These are phyloP conservation scores for Canavalia ensiformis DNA, from an alignment of 306 rosid genomes.

Conservation along the genomic window DNA sequence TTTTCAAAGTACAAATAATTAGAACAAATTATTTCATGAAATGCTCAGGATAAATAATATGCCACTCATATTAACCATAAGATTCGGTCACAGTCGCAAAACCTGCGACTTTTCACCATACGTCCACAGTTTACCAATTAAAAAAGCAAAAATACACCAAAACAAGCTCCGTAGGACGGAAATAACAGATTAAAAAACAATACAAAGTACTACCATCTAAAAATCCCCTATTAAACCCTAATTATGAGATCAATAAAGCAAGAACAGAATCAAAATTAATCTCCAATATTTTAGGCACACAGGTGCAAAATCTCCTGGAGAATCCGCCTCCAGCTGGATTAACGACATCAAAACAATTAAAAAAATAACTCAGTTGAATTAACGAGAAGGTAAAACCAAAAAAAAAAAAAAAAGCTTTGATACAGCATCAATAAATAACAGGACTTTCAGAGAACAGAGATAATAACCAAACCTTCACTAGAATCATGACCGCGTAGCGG, in stretches of 20 bases:
- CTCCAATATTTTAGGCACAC: not conserved
- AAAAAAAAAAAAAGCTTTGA: not conserved
- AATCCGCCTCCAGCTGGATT: constrained; percentile 19
- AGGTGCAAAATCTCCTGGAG: not conserved
- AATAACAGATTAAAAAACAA: constrained; percentile 13
- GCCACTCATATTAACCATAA: not conserved
- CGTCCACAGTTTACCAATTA: not conserved
- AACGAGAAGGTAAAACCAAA: not conserved
- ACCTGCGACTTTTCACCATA: not conserved
- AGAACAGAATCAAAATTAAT: constrained; percentile 8
- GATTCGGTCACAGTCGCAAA: not conserved
- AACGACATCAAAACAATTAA: not conserved
- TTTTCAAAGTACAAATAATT: not conserved
- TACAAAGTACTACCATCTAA: not conserved
- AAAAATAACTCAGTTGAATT: not conserved
- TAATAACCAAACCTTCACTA: constrained; percentile 50
- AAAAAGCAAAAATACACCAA: not conserved
- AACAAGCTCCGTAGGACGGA: no score
- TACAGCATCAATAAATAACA: not conserved
- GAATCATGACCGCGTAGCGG: constrained; percentile 62
- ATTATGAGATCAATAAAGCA: constrained; percentile 13
- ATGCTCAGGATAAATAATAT: not conserved
- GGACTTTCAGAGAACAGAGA: not conserved
- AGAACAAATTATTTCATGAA: not conserved
- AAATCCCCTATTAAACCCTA: constrained; percentile 43